Evolutionary conservation across 2,329 filamentous ascomycete species (phyloP), one percentile per base, ranked within the genome.

Genomic region (Xylaria sp.): DNA sequence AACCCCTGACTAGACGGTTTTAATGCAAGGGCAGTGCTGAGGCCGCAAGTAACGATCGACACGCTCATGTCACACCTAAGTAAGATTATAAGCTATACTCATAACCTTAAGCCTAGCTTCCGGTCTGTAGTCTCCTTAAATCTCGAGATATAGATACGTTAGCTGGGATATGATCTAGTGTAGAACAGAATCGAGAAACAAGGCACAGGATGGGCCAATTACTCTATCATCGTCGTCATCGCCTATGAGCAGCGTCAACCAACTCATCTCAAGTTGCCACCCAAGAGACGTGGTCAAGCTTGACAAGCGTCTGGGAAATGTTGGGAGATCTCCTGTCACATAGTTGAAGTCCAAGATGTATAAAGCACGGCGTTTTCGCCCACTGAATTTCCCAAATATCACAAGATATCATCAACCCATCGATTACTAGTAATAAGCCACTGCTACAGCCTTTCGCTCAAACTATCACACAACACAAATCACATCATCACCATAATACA

Each of bases 181-280:
- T n/a, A 48, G 18, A 9, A 7, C 10, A 8, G 41, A 9, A 50
- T 18, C 20, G 8, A 46, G 56, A 59, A 70, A 70, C 61, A 60
- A 52, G 57, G 52, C 52, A 41, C 25, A 18, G 12, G 3, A 23
- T 46, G 39, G 34, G 20, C 41, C 48, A 23, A 65, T 20, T 15
- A 10, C 31, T 50, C 28, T 48, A 37, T 34, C 15, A 31, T 10
- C 34, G 41, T 66, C 69, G 62, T 70, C 69, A 69, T 70, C n/a
- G 13, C 7, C 46, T 39, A 57, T 41, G 13, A 20, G 20, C 23
- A 8, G 31, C 25, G 25, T 54, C 57, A 50, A 41, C 5, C 31
- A 6, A 23, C 5, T 12, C 20, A 50, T 28, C 3, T 34, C 7
- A 25, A 15, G 48, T 54, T 23, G 57, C 39, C 48, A 60, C 46